phyloP scores from a whole-genome alignment of 352 stramenopile species.

The Aphanomyces stellatus region DNA sequence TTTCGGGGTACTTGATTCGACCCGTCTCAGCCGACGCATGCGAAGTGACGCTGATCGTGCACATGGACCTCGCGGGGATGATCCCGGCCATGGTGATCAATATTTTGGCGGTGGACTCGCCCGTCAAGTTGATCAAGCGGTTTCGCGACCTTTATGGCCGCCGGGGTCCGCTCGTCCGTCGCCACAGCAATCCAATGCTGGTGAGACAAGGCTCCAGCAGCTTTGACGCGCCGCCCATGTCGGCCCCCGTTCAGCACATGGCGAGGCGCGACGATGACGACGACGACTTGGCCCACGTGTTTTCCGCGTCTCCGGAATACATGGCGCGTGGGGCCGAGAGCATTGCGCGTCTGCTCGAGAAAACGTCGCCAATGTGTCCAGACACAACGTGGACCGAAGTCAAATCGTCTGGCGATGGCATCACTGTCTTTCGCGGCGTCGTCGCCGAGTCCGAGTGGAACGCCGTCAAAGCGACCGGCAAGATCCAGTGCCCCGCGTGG shows the following conservation, averaged over 20 bases:
- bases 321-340: neutral
- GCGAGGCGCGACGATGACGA: no score
- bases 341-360: neutral
- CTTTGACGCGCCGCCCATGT: no score
- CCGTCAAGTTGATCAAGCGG: constrained; percentile 9
- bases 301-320: no score
- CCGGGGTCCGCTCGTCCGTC: no score
- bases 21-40: neutral
- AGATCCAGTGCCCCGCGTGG: neutral
- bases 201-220: no score
- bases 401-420: neutral
- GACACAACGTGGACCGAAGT: neutral
- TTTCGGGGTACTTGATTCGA: constrained; percentile 14
- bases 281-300: no score
- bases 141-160: no score
- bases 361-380: neutral
- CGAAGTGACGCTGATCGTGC: constrained; percentile 14
- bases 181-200: no score
- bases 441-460: constrained; percentile 6
- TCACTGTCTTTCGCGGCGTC: constrained; percentile 8
- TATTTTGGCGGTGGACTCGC: constrained; percentile 17
- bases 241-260: no score
- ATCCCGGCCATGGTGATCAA: constrained; percentile 73
- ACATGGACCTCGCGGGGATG: constrained; percentile 56
- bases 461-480: constrained; percentile 2